Percentiles rank a stretch among this genome's conserved stretches.
These are phyloP conservation scores for Phaeosphaeriaceae sp. DNA, from an alignment of 2,329 filamentous ascomycete genomes.

Conservation along the genomic window DNA sequence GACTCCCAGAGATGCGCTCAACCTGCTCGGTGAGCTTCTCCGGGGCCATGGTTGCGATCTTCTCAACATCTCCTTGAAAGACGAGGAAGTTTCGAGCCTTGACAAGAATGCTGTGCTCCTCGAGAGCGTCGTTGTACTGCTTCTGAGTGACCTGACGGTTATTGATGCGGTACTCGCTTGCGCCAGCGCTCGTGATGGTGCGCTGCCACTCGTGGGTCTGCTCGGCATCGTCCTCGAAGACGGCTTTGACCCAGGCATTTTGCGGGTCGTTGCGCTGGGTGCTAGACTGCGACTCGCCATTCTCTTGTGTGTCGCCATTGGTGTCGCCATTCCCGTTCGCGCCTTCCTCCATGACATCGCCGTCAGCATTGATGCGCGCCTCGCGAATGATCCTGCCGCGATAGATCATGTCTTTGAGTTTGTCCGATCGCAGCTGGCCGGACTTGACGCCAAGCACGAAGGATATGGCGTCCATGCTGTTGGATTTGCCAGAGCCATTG, in stretches of 20 bases:
- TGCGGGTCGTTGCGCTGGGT: slow-evolving; percentile 80
- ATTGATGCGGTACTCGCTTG: slow-evolving; percentile 97
- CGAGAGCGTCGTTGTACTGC: slow-evolving; percentile 91
- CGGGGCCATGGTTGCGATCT: slow-evolving; percentile 92
- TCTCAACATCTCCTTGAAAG: slow-evolving; percentile 97
- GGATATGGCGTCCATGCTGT: slow-evolving; percentile 99
- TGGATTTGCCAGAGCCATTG: slow-evolving; percentile 99
- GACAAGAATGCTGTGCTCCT: slow-evolving; percentile 95
- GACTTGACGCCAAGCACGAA: slow-evolving; percentile 99
- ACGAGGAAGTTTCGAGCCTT: slow-evolving; percentile 98
- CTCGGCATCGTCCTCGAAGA: slow-evolving; percentile 96
- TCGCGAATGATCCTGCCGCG: slow-evolving; percentile 92
- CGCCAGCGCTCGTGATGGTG: slow-evolving; percentile 84
- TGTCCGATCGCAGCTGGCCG: slow-evolving; percentile 92
- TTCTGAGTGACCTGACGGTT: slow-evolving; percentile 85
- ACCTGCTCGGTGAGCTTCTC: slow-evolving; percentile 93
- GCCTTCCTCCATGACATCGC: slow-evolving; percentile 67
- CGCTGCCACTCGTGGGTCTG: slow-evolving; percentile 97
- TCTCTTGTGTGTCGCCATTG: slow-evolving; percentile 56
- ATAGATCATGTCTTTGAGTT: slow-evolving; percentile 94
- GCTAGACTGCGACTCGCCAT: slow-evolving; percentile 62
- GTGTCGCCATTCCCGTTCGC: slow-evolving; percentile 36
- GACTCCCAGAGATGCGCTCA: slow-evolving; percentile 95
- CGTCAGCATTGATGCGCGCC: slow-evolving; percentile 90
- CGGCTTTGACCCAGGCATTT: slow-evolving; percentile 98